phyloP scores from a whole-genome alignment of 768 basidiomycete genomes.

The Rhizopogon vesiculosus region DNA sequence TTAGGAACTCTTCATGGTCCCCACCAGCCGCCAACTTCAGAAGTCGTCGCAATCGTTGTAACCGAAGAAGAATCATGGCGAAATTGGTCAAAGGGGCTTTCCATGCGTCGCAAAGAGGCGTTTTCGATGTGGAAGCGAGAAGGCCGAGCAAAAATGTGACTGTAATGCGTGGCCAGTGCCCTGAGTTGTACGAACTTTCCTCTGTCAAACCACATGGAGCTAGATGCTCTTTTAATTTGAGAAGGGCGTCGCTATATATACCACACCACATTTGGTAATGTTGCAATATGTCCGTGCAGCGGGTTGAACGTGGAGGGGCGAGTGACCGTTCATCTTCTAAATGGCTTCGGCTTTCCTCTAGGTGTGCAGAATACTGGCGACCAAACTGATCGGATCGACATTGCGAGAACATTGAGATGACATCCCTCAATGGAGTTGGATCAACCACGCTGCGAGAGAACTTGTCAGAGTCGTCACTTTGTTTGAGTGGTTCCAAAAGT shows the following conservation, averaged over 20 bases:
- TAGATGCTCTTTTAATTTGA: too few relatives aligned
- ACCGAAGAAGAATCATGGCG: conserved; percentile 21
- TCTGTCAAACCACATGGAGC: too few relatives aligned
- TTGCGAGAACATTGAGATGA: not conserved
- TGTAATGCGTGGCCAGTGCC: conserved; percentile 33
- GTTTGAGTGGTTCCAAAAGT: not conserved
- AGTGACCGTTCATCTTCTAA: conserved; percentile 2
- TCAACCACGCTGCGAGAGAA: not conserved
- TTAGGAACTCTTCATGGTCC: conserved; percentile 9
- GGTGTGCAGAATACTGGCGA: conserved; percentile 8
- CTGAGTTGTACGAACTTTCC: conserved; percentile 6
- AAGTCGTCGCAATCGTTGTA: conserved; percentile 33
- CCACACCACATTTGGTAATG: conserved; percentile 1
- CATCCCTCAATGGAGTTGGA: not conserved
- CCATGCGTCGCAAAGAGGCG: conserved; percentile 21
- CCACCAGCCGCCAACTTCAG: conserved; percentile 12
- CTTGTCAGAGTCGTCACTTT: too few relatives aligned
- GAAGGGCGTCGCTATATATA: not conserved
- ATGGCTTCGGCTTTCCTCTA: conserved; percentile 7
- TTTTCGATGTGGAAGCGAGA: conserved; percentile 20
- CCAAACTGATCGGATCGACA: not conserved
- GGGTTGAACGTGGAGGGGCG: not conserved
- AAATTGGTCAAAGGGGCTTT: conserved; percentile 19
- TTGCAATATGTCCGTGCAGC: not conserved
- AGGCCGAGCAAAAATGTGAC: conserved; percentile 22